Base-by-base conservation (phyloP, 306 rosid genomes). In the Casuarina equisetifolia region DNA sequence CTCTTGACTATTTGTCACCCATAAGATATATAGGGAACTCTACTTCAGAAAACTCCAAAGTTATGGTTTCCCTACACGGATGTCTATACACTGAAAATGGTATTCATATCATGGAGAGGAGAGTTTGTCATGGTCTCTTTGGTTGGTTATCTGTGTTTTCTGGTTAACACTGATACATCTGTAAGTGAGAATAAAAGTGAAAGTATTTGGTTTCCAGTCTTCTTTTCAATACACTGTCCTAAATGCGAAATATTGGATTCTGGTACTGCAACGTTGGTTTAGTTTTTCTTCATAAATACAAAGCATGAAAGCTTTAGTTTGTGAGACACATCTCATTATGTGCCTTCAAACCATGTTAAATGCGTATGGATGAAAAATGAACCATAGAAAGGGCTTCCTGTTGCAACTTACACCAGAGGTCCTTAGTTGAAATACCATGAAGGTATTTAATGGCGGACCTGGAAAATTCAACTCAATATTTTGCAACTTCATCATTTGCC, bases 111-210 rank as follows among this genome's bases (percentile, higher is more conserved):
- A 13, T 9, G 5, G 49, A 67, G 71, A 42, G 71, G 25, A 67
- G 49, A 67, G 15, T 67, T 42, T 67, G 35, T 6, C 35, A 66
- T 42, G 20, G 71, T 46, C 71, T 67, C 35, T 67, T 67, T 42
- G 71, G 32, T 40, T 42, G 42, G n/a, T 39, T 67, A 17, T 67
- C 5, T 42, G 9, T 67, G 69, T 44, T 36, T 15, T 36, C 44
- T n/a, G 42, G 68, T 61, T 35, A 32, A 17, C 8, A 15, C 9
- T 67, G 50, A 36, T 40, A 17, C 15, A 17, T 7, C 20, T 5
- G 42, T 3, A 42, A 8, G 16, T 67, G 25, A 44, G 6, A 17
- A 40, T 67, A 44, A 67, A 38, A 0, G 9, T 39, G 3, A 64
- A 67, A 40, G 49, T 42, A 17, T 17, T 42, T 67, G 48, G 49